Conservation (phyloP, 208 protist genomes). For the Crithidia mellificae region DNA sequence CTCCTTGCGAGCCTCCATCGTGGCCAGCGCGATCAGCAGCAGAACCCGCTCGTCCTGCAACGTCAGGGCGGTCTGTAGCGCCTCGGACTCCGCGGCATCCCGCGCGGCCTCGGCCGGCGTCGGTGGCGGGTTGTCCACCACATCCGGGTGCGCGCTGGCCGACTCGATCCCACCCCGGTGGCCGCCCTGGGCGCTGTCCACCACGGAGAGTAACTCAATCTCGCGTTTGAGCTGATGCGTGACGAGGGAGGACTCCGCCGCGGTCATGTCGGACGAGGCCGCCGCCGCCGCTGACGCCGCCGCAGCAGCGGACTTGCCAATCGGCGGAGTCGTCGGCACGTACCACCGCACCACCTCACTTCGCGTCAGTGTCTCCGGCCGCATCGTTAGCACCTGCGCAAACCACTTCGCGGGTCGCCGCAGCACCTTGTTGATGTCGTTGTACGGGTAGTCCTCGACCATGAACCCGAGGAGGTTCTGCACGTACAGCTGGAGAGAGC, state of each 20-base stretch:
- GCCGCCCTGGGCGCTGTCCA: slow-evolving; percentile 32
- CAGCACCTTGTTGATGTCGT: slow-evolving; percentile 86
- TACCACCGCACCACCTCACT: slow-evolving; percentile 49
- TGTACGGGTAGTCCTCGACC: slow-evolving; percentile 83
- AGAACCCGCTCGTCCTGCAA: slow-evolving; percentile 74
- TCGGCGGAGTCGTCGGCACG: slow-evolving; percentile 20
- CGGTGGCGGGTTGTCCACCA: slow-evolving; percentile 8
- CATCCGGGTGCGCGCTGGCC: slow-evolving; percentile 20
- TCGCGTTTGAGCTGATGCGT: slow-evolving; percentile 39
- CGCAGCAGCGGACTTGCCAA: slow-evolving; percentile 17
- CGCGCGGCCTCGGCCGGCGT: slow-evolving; percentile 21
- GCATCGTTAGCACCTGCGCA: slow-evolving; percentile 78
- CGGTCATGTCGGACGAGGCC: slow-evolving; percentile 6
- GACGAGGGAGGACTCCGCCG: slow-evolving; percentile 26
- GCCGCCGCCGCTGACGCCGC: slow-evolving; percentile 8
- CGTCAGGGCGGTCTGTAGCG: slow-evolving; percentile 45
- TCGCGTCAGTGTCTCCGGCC: slow-evolving; percentile 65
- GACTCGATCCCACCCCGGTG: slow-evolving; percentile 33
- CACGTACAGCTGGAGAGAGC: slow-evolving; percentile 76
- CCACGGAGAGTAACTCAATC: slow-evolving; percentile 38
- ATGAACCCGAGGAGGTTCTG: slow-evolving; percentile 85
- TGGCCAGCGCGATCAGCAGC: slow-evolving; percentile 67
- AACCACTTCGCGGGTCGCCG: slow-evolving; percentile 74
- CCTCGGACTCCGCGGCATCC: slow-evolving; percentile 29
- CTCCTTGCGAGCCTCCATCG: slow-evolving; percentile 81